phyloP scores from a whole-genome alignment of 495 filamentous ascomycete genomes.

The Diplogelasinospora grovesii region DNA sequence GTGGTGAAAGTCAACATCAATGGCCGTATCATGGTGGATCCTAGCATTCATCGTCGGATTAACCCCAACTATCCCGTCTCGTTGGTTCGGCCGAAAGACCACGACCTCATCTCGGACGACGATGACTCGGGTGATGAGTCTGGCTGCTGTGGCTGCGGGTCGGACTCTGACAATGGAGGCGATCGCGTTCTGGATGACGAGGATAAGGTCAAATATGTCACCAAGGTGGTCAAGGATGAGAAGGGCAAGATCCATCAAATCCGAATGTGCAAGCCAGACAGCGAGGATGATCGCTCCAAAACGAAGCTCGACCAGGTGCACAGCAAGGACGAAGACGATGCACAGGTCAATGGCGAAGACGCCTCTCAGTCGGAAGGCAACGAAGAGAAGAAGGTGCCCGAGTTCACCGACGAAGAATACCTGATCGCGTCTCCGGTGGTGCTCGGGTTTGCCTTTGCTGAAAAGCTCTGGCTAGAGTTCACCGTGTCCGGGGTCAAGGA shows the following conservation, averaged over 20 bases:
- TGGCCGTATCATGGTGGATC: conserved; percentile 86
- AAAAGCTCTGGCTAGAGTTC: conserved; percentile 91
- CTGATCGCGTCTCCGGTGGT: conserved; percentile 86
- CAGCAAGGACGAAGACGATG: conserved; percentile 16
- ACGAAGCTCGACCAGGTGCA: conserved; percentile 61
- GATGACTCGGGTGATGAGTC: conserved; percentile 54
- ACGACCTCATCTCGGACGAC: conserved; percentile 55
- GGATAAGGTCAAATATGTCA: conserved; percentile 47
- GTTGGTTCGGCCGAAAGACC: conserved; percentile 68
- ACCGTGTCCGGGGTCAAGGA: conserved; percentile 68
- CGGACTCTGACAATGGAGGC: conserved; percentile 29
- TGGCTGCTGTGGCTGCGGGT: conserved; percentile 41
- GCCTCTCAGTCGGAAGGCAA: conserved; percentile 30
- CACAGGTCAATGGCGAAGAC: conserved; percentile 36
- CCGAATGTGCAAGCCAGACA: conserved; percentile 39
- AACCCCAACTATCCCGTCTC: conserved; percentile 86
- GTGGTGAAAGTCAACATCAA: conserved; percentile 86
- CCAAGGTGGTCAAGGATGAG: conserved; percentile 60
- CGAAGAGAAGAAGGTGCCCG: conserved; percentile 35
- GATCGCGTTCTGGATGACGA: conserved; percentile 38
- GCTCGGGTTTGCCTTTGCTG: conserved; percentile 84
- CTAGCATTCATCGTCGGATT: conserved; percentile 76
- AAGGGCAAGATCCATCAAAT: conserved; percentile 54
- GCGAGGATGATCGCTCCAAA: conserved; percentile 56
- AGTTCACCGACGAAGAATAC: conserved; percentile 80